Conservation (phyloP, 331 rosid species). For the Saraca asoca region DNA sequence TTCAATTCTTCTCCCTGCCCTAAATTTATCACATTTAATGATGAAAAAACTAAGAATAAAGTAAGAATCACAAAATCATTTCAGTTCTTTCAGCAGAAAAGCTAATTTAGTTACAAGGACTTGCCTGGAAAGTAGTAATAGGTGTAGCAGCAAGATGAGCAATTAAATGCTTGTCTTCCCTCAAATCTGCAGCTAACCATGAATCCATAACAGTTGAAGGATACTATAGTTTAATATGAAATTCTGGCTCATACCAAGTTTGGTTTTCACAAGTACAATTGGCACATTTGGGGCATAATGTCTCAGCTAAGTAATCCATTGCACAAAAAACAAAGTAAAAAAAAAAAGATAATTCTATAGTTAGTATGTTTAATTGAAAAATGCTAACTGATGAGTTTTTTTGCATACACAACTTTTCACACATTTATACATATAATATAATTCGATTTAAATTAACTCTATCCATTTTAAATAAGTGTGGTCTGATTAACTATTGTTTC, state of each 20-base stretch:
- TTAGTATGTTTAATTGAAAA: too few species aligned
- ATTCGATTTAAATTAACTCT: too few species aligned
- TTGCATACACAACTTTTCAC: too few species aligned
- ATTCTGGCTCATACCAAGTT: slow-evolving; percentile 61
- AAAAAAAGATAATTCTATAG: too few species aligned
- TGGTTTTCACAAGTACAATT: slow-evolving; percentile 85
- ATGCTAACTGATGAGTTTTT: too few species aligned
- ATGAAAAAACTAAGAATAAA: background rate
- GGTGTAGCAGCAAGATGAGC: slow-evolving; percentile 79
- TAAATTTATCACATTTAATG: slow-evolving; percentile 29
- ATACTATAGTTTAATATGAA: slow-evolving; percentile 12
- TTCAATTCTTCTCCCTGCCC: slow-evolving; percentile 90
- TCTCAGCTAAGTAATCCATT: slow-evolving; percentile 94
- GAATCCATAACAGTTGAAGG: slow-evolving; percentile 17
- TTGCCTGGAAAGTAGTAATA: slow-evolving; percentile 72
- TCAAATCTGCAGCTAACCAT: slow-evolving; percentile 54
- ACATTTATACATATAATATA: too few species aligned
- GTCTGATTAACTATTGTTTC: too few species aligned
- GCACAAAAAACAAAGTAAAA: slow-evolving; percentile 28
- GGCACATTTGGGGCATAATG: slow-evolving; percentile 94
- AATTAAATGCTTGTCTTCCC: slow-evolving; percentile 66
- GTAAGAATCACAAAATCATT: background rate
- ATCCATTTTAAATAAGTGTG: too few species aligned
- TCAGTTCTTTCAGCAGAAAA: background rate
- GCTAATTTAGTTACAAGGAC: slow-evolving; percentile 19